A percentile compares a stretch with the other conserved stretches of the same genome.
These are phyloP conservation scores for Xerocomellus amylosporus DNA, from an alignment of 768 basidiomycete species.

Conservation along the genomic window DNA sequence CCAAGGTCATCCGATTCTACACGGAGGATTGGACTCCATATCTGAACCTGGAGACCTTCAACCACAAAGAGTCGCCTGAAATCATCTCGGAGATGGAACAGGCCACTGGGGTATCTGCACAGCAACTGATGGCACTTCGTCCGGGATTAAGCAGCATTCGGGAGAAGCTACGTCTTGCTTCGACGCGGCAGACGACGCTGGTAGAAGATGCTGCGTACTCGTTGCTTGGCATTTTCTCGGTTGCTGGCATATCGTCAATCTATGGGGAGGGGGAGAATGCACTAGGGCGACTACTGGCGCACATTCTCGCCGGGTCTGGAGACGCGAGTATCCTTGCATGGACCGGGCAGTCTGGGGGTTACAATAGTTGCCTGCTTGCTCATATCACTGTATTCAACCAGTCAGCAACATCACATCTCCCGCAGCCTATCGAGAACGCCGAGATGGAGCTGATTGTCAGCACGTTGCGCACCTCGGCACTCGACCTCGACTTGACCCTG, in stretches of 20 bases:
- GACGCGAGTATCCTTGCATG: conserved; percentile 2
- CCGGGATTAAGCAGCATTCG: too few species aligned
- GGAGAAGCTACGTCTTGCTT: too few species aligned
- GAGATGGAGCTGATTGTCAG: not conserved
- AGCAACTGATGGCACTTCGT: too few species aligned
- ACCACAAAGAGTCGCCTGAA: not conserved
- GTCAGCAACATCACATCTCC: not conserved
- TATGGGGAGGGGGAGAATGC: not conserved
- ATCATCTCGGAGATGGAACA: too few species aligned
- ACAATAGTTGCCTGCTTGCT: conserved; percentile 4
- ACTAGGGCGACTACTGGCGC: not conserved
- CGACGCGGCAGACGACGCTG: too few species aligned
- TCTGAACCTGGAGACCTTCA: not conserved
- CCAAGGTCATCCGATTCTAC: too few species aligned
- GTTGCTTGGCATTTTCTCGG: not conserved
- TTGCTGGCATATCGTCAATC: not conserved
- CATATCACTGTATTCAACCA: not conserved
- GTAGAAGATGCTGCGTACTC: too few species aligned
- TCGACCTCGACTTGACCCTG: not conserved
- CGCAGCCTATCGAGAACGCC: not conserved
- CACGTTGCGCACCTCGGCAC: not conserved
- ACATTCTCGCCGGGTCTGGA: not conserved
- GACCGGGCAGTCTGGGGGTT: not conserved
- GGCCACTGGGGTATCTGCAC: too few species aligned
- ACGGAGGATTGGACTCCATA: not conserved